phyloP scores from a whole-genome alignment of 2,329 filamentous ascomycete genomes.

The Aspergillus hiratsukae region DNA sequence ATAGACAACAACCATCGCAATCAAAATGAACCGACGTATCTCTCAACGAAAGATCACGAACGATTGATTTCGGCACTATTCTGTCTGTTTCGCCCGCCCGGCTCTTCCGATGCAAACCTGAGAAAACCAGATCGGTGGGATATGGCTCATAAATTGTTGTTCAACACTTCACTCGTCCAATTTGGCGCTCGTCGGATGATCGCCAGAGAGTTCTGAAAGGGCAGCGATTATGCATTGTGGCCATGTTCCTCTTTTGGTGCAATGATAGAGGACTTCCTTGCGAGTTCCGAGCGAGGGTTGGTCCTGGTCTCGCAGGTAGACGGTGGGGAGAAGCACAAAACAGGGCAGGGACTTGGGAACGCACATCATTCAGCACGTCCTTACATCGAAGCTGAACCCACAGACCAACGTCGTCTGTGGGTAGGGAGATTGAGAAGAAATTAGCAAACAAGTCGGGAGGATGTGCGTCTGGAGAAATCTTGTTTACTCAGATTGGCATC shows the following conservation, averaged over 20 bases:
- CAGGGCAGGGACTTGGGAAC: neutral
- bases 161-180: conserved; percentile 48
- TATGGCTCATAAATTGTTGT: too few relatives aligned
- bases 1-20: neutral
- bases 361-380: neutral
- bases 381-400: neutral
- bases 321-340: neutral
- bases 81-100: neutral
- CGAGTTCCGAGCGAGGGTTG: neutral
- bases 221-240: neutral
- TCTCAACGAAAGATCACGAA: neutral
- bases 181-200: conserved; percentile 40
- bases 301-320: neutral
- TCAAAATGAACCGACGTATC: neutral
- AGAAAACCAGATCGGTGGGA: too few relatives aligned
- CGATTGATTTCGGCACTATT: neutral
- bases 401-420: neutral
- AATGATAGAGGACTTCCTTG: neutral
- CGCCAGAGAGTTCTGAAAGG: neutral
- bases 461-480: neutral
- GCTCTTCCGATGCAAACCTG: too few relatives aligned
- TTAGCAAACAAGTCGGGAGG: neutral
- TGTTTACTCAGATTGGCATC: neutral
- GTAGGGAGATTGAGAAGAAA: neutral
- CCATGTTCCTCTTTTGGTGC: neutral